A percentile compares a stretch with the other conserved stretches of the same genome.
Evolutionary conservation across 208 protist species (phyloP).

Genomic region (Leishmania arabica): DNA sequence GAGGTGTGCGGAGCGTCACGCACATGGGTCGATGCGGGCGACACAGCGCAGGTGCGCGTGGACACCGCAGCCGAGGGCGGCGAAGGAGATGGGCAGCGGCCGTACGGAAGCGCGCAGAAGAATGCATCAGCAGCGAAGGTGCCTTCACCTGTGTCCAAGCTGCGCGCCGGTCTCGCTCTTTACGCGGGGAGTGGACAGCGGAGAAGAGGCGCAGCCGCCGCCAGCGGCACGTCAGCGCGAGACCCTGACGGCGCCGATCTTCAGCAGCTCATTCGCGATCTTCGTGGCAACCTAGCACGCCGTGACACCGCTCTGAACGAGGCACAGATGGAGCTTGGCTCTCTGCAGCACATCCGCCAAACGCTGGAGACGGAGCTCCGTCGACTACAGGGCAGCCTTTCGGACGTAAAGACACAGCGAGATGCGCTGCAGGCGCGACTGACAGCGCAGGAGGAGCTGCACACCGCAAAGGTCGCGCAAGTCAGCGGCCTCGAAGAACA

Average conservation of each 20-base stretch:
- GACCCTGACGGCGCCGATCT: slow-evolving; percentile 26
- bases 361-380: slow-evolving; percentile 28
- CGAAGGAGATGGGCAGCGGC: not conserved
- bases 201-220: not conserved
- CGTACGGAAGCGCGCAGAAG: not conserved
- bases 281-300: slow-evolving; percentile 71
- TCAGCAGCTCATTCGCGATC: slow-evolving; percentile 52
- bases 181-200: slow-evolving; percentile 7
- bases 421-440: slow-evolving; percentile 24
- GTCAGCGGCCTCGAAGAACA: not conserved
- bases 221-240: not conserved
- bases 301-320: slow-evolving; percentile 72
- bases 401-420: slow-evolving; percentile 36
- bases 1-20: not conserved
- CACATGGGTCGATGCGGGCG: not conserved
- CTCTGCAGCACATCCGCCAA: slow-evolving; percentile 29
- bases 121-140: not conserved
- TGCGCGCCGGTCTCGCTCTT: not conserved
- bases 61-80: not conserved
- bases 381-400: slow-evolving; percentile 22
- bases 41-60: not conserved
- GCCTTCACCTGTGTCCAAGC: not conserved
- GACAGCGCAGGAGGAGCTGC: slow-evolving; percentile 13
- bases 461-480: slow-evolving; percentile 4
- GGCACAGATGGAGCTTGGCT: slow-evolving; percentile 45